Percentiles rank a stretch among this genome's conserved stretches.
phyloP scores from a whole-genome alignment of 495 filamentous ascomycete species.

The Cudoniella acicularis region DNA sequence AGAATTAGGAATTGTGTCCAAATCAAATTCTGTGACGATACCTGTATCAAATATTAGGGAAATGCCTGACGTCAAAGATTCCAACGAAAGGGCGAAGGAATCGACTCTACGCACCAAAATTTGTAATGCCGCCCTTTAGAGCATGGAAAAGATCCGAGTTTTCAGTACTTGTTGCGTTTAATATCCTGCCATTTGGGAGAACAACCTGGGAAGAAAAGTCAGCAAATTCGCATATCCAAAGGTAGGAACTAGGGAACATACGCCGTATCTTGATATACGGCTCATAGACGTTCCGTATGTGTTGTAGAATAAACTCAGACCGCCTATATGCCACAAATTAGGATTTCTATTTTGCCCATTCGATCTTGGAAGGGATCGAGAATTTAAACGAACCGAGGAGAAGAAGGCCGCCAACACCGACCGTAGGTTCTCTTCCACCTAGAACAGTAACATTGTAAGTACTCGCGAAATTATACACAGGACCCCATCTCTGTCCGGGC shows the following conservation, averaged over 20 bases:
- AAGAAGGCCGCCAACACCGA: slow-evolving; percentile 53
- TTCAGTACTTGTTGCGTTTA: slow-evolving; percentile 40
- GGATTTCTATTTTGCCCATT: too few species aligned
- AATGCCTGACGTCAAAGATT: too few species aligned
- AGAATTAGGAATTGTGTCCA: slow-evolving; percentile 32
- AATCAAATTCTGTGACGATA: slow-evolving; percentile 47
- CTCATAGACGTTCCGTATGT: background rate
- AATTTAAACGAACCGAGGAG: slow-evolving; percentile 37
- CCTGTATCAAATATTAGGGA: slow-evolving; percentile 21
- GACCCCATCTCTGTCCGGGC: slow-evolving; percentile 37
- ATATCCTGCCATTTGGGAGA: slow-evolving; percentile 38
- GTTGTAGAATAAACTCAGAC: background rate
- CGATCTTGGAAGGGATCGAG: too few species aligned
- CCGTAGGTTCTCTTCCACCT: slow-evolving; percentile 45
- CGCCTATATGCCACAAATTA: background rate
- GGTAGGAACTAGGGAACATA: too few species aligned
- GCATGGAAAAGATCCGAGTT: slow-evolving; percentile 44
- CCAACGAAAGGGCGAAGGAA: slow-evolving; percentile 36
- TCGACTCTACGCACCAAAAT: slow-evolving; percentile 38
- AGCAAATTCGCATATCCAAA: too few species aligned
- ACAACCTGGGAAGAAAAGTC: too few species aligned
- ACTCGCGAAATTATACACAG: slow-evolving; percentile 42
- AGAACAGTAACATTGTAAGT: slow-evolving; percentile 35
- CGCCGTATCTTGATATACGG: slow-evolving; percentile 1
- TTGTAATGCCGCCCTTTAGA: slow-evolving; percentile 51